Percentiles rank a stretch among this genome's conserved stretches.
Evolutionary conservation across 176 grass and related monocot genomes (phyloP).

Genomic region (Musa schizocarpa): DNA sequence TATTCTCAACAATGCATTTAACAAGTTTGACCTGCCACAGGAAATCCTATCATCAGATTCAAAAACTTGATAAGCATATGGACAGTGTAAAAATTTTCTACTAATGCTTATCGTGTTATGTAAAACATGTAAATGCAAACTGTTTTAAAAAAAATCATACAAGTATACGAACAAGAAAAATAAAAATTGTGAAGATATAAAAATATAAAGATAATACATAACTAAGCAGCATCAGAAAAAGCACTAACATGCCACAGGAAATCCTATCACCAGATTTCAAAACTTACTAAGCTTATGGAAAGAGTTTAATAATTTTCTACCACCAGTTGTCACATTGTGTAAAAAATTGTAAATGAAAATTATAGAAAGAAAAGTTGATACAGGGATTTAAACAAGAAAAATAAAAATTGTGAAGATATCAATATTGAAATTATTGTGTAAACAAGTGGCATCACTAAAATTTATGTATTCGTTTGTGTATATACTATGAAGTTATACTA

Average conservation of each 20-base stretch:
- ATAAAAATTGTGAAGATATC: no score
- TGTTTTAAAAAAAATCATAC: neutral
- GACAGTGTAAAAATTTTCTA: neutral
- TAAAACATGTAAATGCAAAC: neutral
- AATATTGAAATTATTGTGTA: no score
- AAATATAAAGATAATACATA: no score
- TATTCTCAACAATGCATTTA: conserved; percentile 87
- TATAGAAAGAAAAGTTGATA: neutral
- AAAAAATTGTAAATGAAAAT: neutral
- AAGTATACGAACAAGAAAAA: no score
- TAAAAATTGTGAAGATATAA: no score
- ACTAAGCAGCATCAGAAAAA: no score
- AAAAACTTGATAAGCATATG: neutral
- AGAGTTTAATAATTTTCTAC: neutral
- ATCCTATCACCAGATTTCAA: neutral
- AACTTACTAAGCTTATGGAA: neutral
- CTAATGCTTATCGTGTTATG: neutral
- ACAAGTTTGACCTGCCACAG: conserved; percentile 74
- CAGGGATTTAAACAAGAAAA: no score
- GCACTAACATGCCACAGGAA: conserved; percentile 45
- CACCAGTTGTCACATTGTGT: neutral
- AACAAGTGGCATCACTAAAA: no score
- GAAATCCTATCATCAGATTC: neutral
- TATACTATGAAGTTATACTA: no score
- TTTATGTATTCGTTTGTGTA: no score